Evolutionary conservation across 139 green algal genomes (phyloP).

Genomic region (Chloropicon primus): DNA sequence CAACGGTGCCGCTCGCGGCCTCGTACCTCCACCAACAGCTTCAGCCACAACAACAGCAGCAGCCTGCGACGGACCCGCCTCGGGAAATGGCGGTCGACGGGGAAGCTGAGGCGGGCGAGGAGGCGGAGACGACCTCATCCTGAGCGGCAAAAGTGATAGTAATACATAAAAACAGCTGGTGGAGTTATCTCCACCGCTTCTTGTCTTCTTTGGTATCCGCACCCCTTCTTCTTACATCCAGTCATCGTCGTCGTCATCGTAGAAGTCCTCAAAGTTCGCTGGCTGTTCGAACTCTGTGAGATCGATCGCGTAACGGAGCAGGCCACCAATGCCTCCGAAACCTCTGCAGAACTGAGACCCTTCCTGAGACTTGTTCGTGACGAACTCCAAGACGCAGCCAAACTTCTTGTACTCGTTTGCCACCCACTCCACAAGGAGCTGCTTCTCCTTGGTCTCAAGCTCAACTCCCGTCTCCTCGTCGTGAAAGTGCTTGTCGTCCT

Average conservation of each 20-base stretch:
- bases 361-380: conserved; percentile 89
- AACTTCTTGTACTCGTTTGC: conserved; percentile 98
- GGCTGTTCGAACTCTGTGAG: conserved; percentile 27
- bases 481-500: conserved; percentile 56
- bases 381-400: conserved; percentile 90
- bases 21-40: background rate
- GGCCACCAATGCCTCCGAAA: conserved; percentile 86
- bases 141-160: background rate
- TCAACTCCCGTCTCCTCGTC: conserved; percentile 69
- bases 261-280: conserved; percentile 2
- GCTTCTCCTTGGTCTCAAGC: conserved; percentile 85
- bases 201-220: too few relatives aligned
- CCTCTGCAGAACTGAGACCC: conserved; percentile 93
- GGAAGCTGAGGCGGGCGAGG: background rate
- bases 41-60: too few relatives aligned
- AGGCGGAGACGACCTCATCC: background rate
- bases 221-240: background rate
- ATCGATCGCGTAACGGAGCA: conserved; percentile 86
- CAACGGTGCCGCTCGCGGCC: background rate
- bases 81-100: too few relatives aligned
- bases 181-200: too few relatives aligned
- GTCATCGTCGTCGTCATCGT: background rate
- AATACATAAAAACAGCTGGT: background rate
- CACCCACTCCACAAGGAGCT: conserved; percentile 91
- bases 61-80: background rate